Evolutionary conservation across 768 basidiomycete species (phyloP).

Genomic region (Tulasnella sp.): DNA sequence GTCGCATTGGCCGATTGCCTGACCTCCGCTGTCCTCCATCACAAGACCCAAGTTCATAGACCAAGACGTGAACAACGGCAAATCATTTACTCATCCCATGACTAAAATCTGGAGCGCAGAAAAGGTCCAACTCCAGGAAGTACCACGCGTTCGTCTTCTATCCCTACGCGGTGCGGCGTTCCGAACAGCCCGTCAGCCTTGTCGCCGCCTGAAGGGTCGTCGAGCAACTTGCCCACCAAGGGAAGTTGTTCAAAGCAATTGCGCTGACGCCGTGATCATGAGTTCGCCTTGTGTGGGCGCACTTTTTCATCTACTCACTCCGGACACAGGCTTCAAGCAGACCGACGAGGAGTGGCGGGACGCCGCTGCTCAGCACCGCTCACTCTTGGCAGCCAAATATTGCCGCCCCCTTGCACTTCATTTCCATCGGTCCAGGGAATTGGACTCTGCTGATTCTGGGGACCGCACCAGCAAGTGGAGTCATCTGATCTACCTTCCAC

Average conservation of each 20-base stretch:
- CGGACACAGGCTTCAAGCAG: not conserved
- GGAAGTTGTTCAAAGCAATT: not conserved
- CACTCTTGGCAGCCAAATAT: not conserved
- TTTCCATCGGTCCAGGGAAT: not conserved
- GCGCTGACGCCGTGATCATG: not conserved
- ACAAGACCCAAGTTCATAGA: not conserved
- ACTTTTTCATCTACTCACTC: not conserved
- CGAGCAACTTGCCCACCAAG: not conserved
- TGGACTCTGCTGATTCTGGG: not conserved
- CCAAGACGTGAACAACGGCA: no score
- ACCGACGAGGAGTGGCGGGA: not conserved
- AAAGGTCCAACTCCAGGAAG: not conserved
- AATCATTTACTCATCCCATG: no score
- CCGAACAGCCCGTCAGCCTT: not conserved
- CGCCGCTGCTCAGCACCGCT: not conserved
- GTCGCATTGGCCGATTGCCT: not conserved
- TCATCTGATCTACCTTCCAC: not conserved
- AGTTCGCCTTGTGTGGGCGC: not conserved
- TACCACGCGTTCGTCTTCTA: not conserved
- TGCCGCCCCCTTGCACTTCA: not conserved
- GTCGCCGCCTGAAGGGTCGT: not conserved
- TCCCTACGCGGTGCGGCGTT: not conserved
- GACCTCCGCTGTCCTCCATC: not conserved
- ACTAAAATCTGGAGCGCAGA: not conserved
- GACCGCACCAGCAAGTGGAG: not conserved